phyloP scores from a whole-genome alignment of 2,329 filamentous ascomycete species.

The Xylogone sp. region DNA sequence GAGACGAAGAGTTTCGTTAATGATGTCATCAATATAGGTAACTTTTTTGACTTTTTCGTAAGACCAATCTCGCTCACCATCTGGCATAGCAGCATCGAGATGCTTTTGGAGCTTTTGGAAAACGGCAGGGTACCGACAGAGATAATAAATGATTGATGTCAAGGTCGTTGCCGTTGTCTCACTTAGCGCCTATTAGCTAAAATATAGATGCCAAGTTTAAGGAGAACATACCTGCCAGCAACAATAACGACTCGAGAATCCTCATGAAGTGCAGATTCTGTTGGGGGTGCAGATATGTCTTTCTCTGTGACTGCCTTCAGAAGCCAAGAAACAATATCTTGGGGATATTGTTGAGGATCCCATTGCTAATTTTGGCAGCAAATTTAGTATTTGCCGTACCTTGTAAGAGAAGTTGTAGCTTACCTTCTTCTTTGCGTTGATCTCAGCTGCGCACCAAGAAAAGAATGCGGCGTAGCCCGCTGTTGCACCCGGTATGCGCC shows the following conservation, averaged over 20 bases:
- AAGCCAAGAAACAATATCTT: constrained; percentile 29
- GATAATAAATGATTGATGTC: constrained; percentile 28
- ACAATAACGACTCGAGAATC: constrained; percentile 24
- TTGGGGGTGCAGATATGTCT: constrained; percentile 21
- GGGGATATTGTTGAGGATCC: constrained; percentile 2
- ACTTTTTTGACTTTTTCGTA: constrained; percentile 28
- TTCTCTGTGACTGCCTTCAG: constrained; percentile 15
- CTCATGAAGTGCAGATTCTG: constrained; percentile 19
- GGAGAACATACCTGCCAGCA: constrained; percentile 21
- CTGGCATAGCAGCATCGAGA: constrained; percentile 13
- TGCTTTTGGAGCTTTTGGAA: constrained; percentile 18
- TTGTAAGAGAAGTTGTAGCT: background rate
- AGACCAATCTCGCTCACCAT: constrained; percentile 23
- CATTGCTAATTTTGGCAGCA: background rate
- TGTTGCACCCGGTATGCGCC: constrained; percentile 28
- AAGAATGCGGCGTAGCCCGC: constrained; percentile 30
- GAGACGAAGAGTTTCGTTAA: constrained; percentile 39
- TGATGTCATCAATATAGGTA: constrained; percentile 32
- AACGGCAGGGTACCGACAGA: constrained; percentile 5
- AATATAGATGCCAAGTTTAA: too few relatives aligned
- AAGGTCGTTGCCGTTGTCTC: constrained; percentile 24
- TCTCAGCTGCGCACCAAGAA: constrained; percentile 29
- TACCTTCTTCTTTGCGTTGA: constrained; percentile 28
- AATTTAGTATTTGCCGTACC: too few relatives aligned
- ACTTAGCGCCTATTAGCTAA: constrained; percentile 6